phyloP scores from a whole-genome alignment of 2,329 filamentous ascomycete species.

The Scedosporium minutisporum region DNA sequence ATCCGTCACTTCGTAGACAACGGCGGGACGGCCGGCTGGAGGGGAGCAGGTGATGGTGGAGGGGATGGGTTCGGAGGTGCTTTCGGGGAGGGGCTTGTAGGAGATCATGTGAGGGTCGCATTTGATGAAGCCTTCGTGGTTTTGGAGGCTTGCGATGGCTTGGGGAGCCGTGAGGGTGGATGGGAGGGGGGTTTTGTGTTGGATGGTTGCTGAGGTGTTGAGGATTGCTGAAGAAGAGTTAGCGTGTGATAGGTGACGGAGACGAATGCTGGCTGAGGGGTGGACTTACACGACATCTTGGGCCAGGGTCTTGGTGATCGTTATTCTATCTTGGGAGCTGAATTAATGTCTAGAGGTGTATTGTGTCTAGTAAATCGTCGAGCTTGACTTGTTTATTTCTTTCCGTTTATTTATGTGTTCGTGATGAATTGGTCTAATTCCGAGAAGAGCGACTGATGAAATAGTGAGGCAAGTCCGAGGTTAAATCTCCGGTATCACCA shows the following conservation, averaged over 20 bases:
- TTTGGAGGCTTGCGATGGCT: slow-evolving; percentile 37
- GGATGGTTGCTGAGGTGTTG: slow-evolving; percentile 30
- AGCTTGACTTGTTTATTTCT: background rate
- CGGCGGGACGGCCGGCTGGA: slow-evolving; percentile 15
- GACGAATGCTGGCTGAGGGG: background rate
- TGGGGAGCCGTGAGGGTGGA: slow-evolving; percentile 21
- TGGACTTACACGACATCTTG: slow-evolving; percentile 3
- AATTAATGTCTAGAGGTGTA: background rate
- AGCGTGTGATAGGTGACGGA: background rate
- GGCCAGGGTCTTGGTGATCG: background rate
- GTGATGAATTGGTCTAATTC: too few species aligned
- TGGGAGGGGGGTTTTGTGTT: slow-evolving; percentile 34
- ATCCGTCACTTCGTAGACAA: slow-evolving; percentile 38
- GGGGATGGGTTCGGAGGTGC: slow-evolving; percentile 11
- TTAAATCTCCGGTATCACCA: background rate
- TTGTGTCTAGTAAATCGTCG: background rate
- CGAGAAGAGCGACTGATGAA: too few species aligned
- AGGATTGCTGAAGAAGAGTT: slow-evolving; percentile 25
- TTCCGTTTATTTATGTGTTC: background rate
- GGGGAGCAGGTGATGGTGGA: background rate
- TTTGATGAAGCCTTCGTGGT: slow-evolving; percentile 40
- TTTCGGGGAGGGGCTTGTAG: slow-evolving; percentile 25
- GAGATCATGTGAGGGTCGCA: slow-evolving; percentile 42
- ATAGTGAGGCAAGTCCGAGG: background rate
- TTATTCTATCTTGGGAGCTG: background rate